Evolutionary conservation across 441 rosid genomes (phyloP).

Genomic region (Bocquillonia castaneifolia): DNA sequence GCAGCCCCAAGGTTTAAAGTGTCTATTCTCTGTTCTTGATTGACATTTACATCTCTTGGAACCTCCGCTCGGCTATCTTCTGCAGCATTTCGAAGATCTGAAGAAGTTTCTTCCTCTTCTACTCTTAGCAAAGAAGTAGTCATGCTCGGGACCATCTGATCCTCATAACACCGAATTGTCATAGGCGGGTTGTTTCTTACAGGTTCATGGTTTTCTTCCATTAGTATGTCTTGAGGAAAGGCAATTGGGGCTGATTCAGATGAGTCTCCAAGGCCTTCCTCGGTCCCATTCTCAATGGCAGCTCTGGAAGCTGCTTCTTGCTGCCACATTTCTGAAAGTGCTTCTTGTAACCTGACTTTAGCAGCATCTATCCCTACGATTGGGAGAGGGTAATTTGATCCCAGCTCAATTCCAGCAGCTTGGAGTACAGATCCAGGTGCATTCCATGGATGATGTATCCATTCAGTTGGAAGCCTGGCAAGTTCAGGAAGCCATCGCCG

Average conservation of each 20-base stretch:
- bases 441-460: constrained; percentile 99
- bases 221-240: constrained; percentile 68
- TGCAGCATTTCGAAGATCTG: constrained; percentile 39
- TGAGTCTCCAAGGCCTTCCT: constrained; percentile 98
- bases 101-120: constrained; percentile 68
- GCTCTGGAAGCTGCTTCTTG: constrained; percentile 92
- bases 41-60: constrained; percentile 49
- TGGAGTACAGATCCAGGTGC: constrained; percentile 87
- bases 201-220: constrained; percentile 76
- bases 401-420: constrained; percentile 95
- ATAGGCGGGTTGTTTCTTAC: constrained; percentile 45
- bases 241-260: constrained; percentile 54
- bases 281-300: constrained; percentile 79
- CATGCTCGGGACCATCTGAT: constrained; percentile 98
- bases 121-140: constrained; percentile 66
- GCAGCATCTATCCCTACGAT: constrained; percentile 81
- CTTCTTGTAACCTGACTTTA: constrained; percentile 73
- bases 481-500: constrained; percentile 97
- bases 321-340: constrained; percentile 89
- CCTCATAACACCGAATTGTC: constrained; percentile 49
- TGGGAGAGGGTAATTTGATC: constrained; percentile 91
- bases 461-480: constrained; percentile 92
- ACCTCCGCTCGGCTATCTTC: constrained; percentile 79
- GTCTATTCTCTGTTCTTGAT: constrained; percentile 52
- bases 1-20: constrained; percentile 30